Base-by-base conservation (phyloP, 495 filamentous ascomycete species). In the Podospora conica region DNA sequence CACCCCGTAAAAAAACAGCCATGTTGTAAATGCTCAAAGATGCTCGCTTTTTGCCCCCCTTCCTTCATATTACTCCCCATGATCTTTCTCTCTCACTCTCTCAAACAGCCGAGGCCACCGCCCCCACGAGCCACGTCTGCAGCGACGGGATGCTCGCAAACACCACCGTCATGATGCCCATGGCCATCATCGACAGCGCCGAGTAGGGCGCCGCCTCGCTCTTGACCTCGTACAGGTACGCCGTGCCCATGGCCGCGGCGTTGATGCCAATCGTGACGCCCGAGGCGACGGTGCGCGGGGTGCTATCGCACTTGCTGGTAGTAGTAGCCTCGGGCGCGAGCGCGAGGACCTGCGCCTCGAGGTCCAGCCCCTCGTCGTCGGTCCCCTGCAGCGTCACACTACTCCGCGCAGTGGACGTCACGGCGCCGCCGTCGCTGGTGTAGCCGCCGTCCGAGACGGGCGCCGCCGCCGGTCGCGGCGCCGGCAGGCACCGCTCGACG, bases 241-340 rank as follows among this genome's bases (percentile, higher is more conserved):
- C 75, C 10, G 80, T 81, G 10, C 81, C 81, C 80, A 83, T 83
- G 3, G 81, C 81, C 23, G 81, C 81, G 3, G 79, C 77, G 65
- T 83, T 83, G 66, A 82, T 77, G 27, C 81, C 81, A 54, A 81
- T 74, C 3, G 77, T 78, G 9, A 82, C 71, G 54, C 81, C 81
- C 9, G 79, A 75, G 6, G 79, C 79, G 11, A 82, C 76, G 1
- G 74, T 71, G 9, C 59, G 25, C 6, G 70, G 73, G 1, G 15
- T 48, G 18, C 40, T 48, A 12, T 78, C 75, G 6, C 70, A 61
- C 65, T 48, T 66, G 15, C 5, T 20, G 58, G 12, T 65, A n/a
- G n/a, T n/a, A n/a, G n/a, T n/a, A n/a, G n/a, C n/a, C 64, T 6
- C 11, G 15, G 8, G 63, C 65, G 54, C 33, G 12, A 20, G 40